phyloP scores from a whole-genome alignment of 768 basidiomycete genomes.

The Lyophyllum decastes region DNA sequence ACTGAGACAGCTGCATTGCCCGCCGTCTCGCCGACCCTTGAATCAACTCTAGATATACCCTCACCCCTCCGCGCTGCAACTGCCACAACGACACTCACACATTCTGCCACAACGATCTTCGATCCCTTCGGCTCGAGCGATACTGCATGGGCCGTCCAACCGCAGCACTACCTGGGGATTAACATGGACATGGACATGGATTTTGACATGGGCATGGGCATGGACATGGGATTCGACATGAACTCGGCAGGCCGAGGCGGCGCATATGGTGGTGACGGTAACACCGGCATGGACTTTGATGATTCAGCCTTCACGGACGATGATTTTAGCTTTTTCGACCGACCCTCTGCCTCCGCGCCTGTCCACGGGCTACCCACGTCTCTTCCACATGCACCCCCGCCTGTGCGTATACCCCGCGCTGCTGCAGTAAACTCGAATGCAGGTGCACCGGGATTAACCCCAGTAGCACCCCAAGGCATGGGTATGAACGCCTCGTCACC shows the following conservation, averaged over 20 bases:
- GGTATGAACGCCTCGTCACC: not conserved
- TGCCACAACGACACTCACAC: conserved; percentile 16
- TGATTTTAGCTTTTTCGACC: conserved; percentile 88
- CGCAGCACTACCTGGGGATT: conserved; percentile 13
- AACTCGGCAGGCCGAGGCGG: conserved; percentile 15
- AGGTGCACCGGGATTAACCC: conserved; percentile 20
- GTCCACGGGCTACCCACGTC: conserved; percentile 6
- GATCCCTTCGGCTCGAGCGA: conserved; percentile 16
- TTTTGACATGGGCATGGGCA: conserved; percentile 37
- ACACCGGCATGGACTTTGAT: conserved; percentile 49
- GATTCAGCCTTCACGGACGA: conserved; percentile 75
- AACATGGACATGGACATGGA: conserved; percentile 53
- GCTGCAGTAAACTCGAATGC: not conserved
- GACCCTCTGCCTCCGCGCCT: conserved; percentile 35
- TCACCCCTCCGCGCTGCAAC: conserved; percentile 15
- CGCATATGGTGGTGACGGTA: conserved; percentile 27
- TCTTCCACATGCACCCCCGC: conserved; percentile 1
- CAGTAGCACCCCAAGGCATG: conserved; percentile 29
- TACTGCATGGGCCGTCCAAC: conserved; percentile 33
- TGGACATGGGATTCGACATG: conserved; percentile 35
- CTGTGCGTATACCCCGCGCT: not conserved
- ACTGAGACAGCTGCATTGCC: not conserved
- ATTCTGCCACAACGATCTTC: not conserved
- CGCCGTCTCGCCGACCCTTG: conserved; percentile 4
- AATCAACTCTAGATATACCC: conserved; percentile 8